Base-by-base conservation (phyloP, 2,329 filamentous ascomycete genomes). In the Pseudogymnoascus sp. region DNA sequence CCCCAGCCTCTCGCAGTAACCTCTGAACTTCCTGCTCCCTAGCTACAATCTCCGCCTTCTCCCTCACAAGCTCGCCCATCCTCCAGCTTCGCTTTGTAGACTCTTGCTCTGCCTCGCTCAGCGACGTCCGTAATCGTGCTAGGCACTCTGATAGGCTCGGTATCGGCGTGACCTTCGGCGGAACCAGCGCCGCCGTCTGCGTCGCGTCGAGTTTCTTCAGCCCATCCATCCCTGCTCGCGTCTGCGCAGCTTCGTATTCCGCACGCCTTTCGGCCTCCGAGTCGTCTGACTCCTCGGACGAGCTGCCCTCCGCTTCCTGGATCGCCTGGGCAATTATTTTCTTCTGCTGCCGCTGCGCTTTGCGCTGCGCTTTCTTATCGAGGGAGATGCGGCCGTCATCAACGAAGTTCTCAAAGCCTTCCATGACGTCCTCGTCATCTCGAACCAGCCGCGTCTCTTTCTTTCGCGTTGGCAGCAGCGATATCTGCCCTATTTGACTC, bases 361-460 rank as follows among this genome's bases (percentile, higher is more conserved):
- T 90, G 19, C 83, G 84, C 74, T 94, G 90, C 0, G 91, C 91
- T 65, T 89, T 90, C 65, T 82, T 85, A 35, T 92, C 91, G 0
- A 97, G 79, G 1, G 90, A 84, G 8, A 97, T 83, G 6, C 85
- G 84, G 7, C 90, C 91, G 71, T 96, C 91, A 41, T 94, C 90
- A 7, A 94, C 90, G 69, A 90, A 96, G 62, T 93, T 88, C 64
- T 97, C 93, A 68, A 96, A 97, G 0, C 92, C 92, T 76, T 97
- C 94, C 38, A 90, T 90, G 0, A 97, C 82, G 70, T 97, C 91
- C 72, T 97, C 93, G 69, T 97, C 93, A 35, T 97, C 92, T 43
- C 82, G 83, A 5, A 92, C 83, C 1, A 97, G 81, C 1, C 93
- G 83, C 5, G 88, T 89, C 65, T 92, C 83, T 66, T 88, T 85